phyloP scores from a whole-genome alignment of 345 rosid genomes.

The Eucalyptus tenuipes region DNA sequence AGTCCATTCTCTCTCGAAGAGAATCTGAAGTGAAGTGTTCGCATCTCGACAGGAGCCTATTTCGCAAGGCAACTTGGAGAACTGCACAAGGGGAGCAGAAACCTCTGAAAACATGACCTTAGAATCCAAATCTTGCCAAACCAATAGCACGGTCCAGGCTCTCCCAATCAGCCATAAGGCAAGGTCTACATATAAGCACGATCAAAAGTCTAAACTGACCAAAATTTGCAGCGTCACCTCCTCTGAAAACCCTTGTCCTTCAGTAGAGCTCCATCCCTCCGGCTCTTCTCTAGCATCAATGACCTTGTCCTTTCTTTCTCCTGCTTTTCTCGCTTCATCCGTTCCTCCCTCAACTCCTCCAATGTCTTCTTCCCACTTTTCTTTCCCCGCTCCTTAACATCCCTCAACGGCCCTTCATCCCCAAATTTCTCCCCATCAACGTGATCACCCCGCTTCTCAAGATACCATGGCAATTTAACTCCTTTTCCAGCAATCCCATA shows the following conservation, averaged over 20 bases:
- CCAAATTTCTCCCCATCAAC: conserved; percentile 4
- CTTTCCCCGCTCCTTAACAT: conserved; percentile 14
- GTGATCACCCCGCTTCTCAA: conserved; percentile 39
- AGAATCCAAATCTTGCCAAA: neutral
- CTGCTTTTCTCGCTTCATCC: conserved; percentile 56
- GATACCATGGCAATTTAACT: conserved; percentile 86
- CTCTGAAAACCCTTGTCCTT: conserved; percentile 28
- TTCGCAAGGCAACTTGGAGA: neutral
- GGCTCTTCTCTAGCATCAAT: conserved; percentile 37
- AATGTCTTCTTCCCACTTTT: conserved; percentile 52
- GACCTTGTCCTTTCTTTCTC: conserved; percentile 72
- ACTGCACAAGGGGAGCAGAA: neutral
- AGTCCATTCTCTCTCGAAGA: neutral
- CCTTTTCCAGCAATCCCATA: conserved; percentile 94
- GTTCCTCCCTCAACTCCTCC: conserved; percentile 67
- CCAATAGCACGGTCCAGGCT: neutral
- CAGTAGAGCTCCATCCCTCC: conserved; percentile 5
- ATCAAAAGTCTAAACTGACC: neutral
- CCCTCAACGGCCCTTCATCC: conserved; percentile 9
- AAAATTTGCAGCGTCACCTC: conserved; percentile 8
- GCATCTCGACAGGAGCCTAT: neutral
- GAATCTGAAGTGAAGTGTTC: neutral
- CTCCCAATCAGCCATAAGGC: neutral
- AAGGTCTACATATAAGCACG: neutral
- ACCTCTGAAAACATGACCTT: neutral